Evolutionary conservation across 1,139 yeast species (phyloP).

Genomic region (Pichia inconspicua): DNA sequence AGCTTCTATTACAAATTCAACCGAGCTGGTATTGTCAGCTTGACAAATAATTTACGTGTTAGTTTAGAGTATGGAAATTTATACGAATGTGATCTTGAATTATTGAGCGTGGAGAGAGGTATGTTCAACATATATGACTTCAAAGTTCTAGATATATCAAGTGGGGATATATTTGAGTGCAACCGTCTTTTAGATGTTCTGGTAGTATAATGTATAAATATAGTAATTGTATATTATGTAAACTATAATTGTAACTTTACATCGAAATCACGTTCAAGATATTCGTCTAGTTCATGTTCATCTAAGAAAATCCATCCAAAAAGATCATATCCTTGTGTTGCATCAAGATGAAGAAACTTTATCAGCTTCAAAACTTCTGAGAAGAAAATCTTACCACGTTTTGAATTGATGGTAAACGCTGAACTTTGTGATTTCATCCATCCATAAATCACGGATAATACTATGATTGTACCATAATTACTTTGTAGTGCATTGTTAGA

Average conservation of each 20-base stretch:
- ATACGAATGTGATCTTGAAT: slow-evolving; percentile 53
- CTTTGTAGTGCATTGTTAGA: neutral
- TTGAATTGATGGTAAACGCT: slow-evolving; percentile 5
- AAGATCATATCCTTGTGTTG: slow-evolving; percentile 16
- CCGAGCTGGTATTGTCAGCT: slow-evolving; percentile 44
- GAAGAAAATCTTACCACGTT: slow-evolving; percentile 14
- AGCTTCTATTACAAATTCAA: slow-evolving; percentile 25
- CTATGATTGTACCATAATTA: slow-evolving; percentile 18
- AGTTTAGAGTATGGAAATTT: slow-evolving; percentile 56
- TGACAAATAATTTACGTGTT: slow-evolving; percentile 54
- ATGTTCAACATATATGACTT: slow-evolving; percentile 59
- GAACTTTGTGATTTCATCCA: slow-evolving; percentile 22
- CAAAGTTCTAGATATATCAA: slow-evolving; percentile 50
- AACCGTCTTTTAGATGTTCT: slow-evolving; percentile 66
- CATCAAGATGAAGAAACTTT: slow-evolving; percentile 19
- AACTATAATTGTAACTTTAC: slow-evolving; percentile 6
- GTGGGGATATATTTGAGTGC: slow-evolving; percentile 68
- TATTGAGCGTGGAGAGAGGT: slow-evolving; percentile 61
- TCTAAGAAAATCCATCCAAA: slow-evolving; percentile 25
- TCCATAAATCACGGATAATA: slow-evolving; percentile 19
- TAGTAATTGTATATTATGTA: neutral
- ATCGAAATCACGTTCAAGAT: slow-evolving; percentile 16
- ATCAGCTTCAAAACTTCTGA: slow-evolving; percentile 17
- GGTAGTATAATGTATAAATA: slow-evolving; percentile 29
- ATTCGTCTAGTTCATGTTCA: slow-evolving; percentile 19